phyloP scores from a whole-genome alignment of 371 early-diverging fungal genomes.

The Umbelopsis sp. region DNA sequence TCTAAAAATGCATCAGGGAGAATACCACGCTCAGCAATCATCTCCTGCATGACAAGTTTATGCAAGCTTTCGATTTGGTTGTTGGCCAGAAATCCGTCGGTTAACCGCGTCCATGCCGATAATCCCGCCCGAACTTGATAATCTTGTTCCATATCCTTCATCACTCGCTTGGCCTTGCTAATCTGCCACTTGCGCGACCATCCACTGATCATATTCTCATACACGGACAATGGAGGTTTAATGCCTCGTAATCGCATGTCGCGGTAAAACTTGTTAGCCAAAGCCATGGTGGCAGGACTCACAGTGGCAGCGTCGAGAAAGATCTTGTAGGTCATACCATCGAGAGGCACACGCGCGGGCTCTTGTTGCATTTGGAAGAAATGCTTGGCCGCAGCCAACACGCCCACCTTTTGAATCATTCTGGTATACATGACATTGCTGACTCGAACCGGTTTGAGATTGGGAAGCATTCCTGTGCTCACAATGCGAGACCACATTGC shows the following conservation, averaged over 20 bases:
- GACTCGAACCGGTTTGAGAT: slow-evolving; percentile 12
- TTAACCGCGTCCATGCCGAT: slow-evolving; percentile 33
- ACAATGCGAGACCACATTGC: slow-evolving; percentile 26
- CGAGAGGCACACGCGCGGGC: slow-evolving; percentile 22
- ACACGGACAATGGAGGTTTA: slow-evolving; percentile 25
- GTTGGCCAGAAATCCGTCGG: slow-evolving; percentile 29
- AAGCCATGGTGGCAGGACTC: slow-evolving; percentile 15
- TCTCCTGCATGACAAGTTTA: slow-evolving; percentile 4
- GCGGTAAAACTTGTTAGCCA: slow-evolving; percentile 31
- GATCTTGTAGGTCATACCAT: slow-evolving; percentile 40
- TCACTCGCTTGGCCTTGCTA: slow-evolving; percentile 30
- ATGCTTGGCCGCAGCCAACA: slow-evolving; percentile 19
- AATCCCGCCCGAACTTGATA: slow-evolving; percentile 26
- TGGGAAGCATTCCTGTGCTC: background rate
- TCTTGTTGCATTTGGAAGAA: slow-evolving; percentile 33
- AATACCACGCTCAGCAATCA: slow-evolving; percentile 1
- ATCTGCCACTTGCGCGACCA: slow-evolving; percentile 34
- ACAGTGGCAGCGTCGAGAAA: slow-evolving; percentile 30
- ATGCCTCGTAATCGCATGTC: slow-evolving; percentile 36
- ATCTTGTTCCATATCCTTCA: slow-evolving; percentile 33
- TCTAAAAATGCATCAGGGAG: slow-evolving; percentile 11
- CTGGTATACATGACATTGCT: slow-evolving; percentile 41
- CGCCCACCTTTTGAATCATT: slow-evolving; percentile 18
- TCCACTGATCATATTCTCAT: slow-evolving; percentile 31
- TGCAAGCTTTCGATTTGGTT: slow-evolving; percentile 2